Base-by-base conservation (phyloP, 2,329 filamentous ascomycete genomes). In the Penicillium occitanis region DNA sequence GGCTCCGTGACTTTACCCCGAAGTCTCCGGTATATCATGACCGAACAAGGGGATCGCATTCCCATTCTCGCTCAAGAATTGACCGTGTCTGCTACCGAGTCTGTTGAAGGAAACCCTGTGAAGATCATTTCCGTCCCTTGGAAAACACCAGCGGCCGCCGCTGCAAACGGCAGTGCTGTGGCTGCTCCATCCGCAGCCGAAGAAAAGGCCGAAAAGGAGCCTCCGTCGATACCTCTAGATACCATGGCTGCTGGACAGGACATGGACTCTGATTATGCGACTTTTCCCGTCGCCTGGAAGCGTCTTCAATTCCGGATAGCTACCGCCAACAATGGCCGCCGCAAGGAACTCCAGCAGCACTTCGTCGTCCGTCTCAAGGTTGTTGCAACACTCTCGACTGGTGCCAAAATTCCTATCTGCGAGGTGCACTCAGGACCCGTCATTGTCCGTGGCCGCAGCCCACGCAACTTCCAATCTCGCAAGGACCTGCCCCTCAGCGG, bases 101-200 rank as follows among this genome's bases (percentile, higher is more conserved):
- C 94, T 1, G 93, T 97, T 17, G 94, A 98, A 76, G 92, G 92
- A 40, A 94, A 97, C 72, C 82, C 91, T 0, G 92, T 97, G 51
- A 94, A 96, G 72, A 89, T 98, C 68, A 97, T 98, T 69, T 95
- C 95, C 7, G 96, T 98, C 67, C 94, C 94, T 0, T 98, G 94
- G 94, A 98, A 98, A 82, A 97, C 93, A 1, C 93, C 93, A 30
- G 66, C 66, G 1, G 91, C 91, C 33, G 91, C 91, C 61, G 91
- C 90, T 78, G 87, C 89, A 3, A 85, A 88, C n/a, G 87, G 90
- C 69, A 83, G 88, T 66, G 84, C 80, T 68, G 87, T 90, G 68
- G 82, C 81, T 1, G 82, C 82, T 11, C 73, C 75, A 30, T 73
- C 76, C 37, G 61, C 70, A 62, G 50, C 73, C 48, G 83, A 88